These are phyloP conservation scores for Populus tomentosa DNA, from an alignment of 441 rosid species.

Conservation along the genomic window DNA sequence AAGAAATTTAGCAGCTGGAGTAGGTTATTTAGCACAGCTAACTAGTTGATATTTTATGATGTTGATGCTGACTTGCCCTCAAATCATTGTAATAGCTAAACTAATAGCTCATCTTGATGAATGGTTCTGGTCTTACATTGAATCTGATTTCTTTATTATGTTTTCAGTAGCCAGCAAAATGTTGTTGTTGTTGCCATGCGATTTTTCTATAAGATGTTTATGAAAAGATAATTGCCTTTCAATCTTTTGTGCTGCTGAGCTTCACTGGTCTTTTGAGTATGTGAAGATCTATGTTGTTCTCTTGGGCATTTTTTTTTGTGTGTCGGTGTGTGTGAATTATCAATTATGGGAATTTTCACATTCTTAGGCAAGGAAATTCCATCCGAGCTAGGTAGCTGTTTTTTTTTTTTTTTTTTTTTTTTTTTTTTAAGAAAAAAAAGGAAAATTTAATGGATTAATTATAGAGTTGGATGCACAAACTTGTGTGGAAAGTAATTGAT, in stretches of 20 bases:
- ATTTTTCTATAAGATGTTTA: neutral
- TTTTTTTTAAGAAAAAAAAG: too few species aligned
- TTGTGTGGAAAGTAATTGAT: neutral
- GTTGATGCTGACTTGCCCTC: slow-evolving; percentile 1
- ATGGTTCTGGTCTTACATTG: neutral
- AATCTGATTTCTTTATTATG: neutral
- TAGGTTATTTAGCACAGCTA: neutral
- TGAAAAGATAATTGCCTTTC: neutral
- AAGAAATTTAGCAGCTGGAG: neutral
- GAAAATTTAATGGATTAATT: neutral
- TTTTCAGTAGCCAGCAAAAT: neutral
- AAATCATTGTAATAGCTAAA: neutral
- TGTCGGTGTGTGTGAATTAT: neutral
- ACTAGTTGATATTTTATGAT: neutral
- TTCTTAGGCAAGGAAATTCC: neutral
- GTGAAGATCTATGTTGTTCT: neutral
- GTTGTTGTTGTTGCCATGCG: neutral
- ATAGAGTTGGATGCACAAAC: neutral
- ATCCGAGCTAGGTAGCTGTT: neutral
- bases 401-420: too few species aligned
- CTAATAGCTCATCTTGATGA: neutral
- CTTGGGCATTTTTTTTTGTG: neutral
- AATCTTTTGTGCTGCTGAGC: neutral
- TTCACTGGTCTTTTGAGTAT: neutral
- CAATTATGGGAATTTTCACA: neutral